phyloP scores from a whole-genome alignment of 2,329 filamentous ascomycete genomes.

The Phaeosphaeriaceae sp. region DNA sequence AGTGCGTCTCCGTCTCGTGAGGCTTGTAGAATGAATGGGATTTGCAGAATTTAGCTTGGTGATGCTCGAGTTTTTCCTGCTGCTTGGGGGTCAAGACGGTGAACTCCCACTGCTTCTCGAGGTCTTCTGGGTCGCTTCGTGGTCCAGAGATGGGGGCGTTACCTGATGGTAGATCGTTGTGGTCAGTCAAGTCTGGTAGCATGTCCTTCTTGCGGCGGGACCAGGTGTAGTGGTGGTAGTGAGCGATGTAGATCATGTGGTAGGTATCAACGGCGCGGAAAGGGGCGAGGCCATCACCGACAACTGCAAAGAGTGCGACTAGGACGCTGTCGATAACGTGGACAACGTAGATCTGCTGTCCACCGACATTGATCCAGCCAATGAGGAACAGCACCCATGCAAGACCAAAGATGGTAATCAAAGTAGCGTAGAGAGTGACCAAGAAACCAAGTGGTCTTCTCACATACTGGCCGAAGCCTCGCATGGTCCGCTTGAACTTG shows the following conservation, averaged over 20 bases:
- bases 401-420: constrained; percentile 85
- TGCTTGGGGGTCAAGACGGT: constrained; percentile 71
- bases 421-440: constrained; percentile 81
- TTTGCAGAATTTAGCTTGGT: constrained; percentile 80
- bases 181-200: constrained; percentile 70
- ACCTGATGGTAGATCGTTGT: constrained; percentile 69
- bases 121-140: constrained; percentile 44
- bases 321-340: constrained; percentile 66
- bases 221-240: constrained; percentile 74
- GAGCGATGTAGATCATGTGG: constrained; percentile 83
- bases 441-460: constrained; percentile 79
- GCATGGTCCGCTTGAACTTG: constrained; percentile 80
- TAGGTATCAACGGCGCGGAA: constrained; percentile 85
- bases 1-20: constrained; percentile 83
- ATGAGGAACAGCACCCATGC: constrained; percentile 93
- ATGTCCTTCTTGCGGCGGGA: constrained; percentile 68
- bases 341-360: constrained; percentile 68
- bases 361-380: constrained; percentile 84
- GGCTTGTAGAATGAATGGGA: constrained; percentile 91
- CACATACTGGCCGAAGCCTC: constrained; percentile 82
- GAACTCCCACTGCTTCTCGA: constrained; percentile 55
- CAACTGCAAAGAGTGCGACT: constrained; percentile 68
- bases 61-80: constrained; percentile 74
- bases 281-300: constrained; percentile 70
- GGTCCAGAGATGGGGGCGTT: constrained; percentile 55